These are phyloP conservation scores for Pseudodiploospora longispora DNA, from an alignment of 2,329 filamentous ascomycete genomes.

Conservation along the genomic window DNA sequence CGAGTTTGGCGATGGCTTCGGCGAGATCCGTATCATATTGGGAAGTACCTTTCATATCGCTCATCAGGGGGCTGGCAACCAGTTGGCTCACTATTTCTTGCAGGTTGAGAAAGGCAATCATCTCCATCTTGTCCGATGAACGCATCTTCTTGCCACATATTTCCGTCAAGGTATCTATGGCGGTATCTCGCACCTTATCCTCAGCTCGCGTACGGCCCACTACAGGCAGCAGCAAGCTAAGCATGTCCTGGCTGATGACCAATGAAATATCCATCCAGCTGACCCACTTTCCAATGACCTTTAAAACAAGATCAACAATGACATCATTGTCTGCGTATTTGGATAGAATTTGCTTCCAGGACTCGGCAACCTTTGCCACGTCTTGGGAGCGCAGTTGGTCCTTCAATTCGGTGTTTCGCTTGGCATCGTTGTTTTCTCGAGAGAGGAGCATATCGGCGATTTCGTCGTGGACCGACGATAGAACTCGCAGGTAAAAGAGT, in stretches of 20 bases:
- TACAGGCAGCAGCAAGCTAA: conserved; percentile 76
- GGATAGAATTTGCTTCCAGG: conserved; percentile 85
- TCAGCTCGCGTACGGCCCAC: conserved; percentile 66
- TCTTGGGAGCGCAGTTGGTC: conserved; percentile 82
- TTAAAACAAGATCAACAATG: conserved; percentile 80
- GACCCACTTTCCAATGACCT: conserved; percentile 92
- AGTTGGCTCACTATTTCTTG: conserved; percentile 79
- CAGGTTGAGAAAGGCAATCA: conserved; percentile 86
- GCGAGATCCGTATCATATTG: conserved; percentile 93
- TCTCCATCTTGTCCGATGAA: conserved; percentile 81
- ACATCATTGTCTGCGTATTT: conserved; percentile 65
- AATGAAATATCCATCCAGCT: conserved; percentile 97
- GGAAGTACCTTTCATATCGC: conserved; percentile 69
- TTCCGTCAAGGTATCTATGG: conserved; percentile 91
- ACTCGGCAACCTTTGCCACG: conserved; percentile 76
- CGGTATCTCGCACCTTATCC: conserved; percentile 80
- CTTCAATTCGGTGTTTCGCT: conserved; percentile 82
- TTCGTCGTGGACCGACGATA: conserved; percentile 90
- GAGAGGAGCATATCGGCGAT: conserved; percentile 88
- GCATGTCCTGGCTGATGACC: conserved; percentile 82
- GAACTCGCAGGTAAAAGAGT: conserved; percentile 78
- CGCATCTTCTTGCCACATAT: conserved; percentile 99
- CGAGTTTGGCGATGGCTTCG: conserved; percentile 88
- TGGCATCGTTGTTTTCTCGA: conserved; percentile 68
- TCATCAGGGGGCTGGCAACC: conserved; percentile 71